Percentiles rank a stretch among this genome's conserved stretches.
Conservation (phyloP, 257 asterid species). For the Capsicum baccatum region DNA sequence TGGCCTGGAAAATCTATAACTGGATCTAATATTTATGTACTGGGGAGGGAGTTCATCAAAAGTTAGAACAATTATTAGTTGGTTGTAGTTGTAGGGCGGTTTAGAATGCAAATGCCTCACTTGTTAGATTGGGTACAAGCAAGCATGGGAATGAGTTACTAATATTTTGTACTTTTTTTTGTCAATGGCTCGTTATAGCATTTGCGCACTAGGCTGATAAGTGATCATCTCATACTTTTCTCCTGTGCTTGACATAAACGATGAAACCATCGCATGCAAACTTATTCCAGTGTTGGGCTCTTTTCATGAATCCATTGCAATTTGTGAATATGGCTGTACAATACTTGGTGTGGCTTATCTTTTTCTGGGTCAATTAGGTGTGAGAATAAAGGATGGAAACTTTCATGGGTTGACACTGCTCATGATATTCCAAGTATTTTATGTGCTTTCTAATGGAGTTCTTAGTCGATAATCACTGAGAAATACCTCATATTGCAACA, state of each 20-base stretch:
- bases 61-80: conserved; percentile 3
- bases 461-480: not conserved
- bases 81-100: conserved; percentile 15
- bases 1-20: not conserved
- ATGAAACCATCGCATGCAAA: not conserved
- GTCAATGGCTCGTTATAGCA: conserved; percentile 17
- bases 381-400: not conserved
- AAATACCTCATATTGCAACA: not conserved
- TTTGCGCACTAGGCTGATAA: not conserved
- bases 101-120: conserved; percentile 11
- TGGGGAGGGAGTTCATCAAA: not conserved
- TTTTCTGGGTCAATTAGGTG: not conserved
- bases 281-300: not conserved
- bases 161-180: not conserved
- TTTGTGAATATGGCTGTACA: not conserved
- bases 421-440: not conserved
- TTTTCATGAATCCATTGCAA: not conserved
- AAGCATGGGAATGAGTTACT: not conserved
- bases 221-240: not conserved
- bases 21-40: conserved; percentile 20
- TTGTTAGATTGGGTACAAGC: not conserved
- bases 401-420: not conserved
- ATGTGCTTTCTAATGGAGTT: not conserved
- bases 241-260: not conserved
- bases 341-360: not conserved